phyloP scores from a whole-genome alignment of 257 asterid genomes.

The Anisodus tanguticus region DNA sequence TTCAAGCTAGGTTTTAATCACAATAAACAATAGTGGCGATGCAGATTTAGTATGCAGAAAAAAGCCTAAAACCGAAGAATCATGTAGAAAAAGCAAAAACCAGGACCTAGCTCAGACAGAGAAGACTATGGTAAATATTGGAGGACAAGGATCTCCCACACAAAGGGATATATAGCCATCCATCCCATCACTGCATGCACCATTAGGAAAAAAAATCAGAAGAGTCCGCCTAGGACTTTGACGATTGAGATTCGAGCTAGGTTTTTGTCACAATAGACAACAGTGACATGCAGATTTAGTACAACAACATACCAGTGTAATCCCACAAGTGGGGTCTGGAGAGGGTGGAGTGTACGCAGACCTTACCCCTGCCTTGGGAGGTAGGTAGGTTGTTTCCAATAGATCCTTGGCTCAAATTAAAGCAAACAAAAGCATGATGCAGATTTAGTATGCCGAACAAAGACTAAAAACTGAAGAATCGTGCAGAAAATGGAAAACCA shows the following conservation, averaged over 20 bases:
- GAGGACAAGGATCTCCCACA: conserved; percentile 93
- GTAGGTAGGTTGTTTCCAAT: too few relatives aligned
- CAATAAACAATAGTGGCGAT: not conserved
- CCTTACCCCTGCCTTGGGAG: too few relatives aligned
- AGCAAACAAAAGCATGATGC: not conserved
- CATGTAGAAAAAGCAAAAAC: not conserved
- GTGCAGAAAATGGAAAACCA: not conserved
- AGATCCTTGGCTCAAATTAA: too few relatives aligned
- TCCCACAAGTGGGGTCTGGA: too few relatives aligned
- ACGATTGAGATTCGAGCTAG: conserved; percentile 18
- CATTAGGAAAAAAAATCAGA: conserved; percentile 44
- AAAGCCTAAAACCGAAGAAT: not conserved
- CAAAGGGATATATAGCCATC: conserved; percentile 91
- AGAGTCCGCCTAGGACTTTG: conserved; percentile 32
- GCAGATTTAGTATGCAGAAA: not conserved
- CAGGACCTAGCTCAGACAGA: not conserved
- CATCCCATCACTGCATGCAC: conserved; percentile 94
- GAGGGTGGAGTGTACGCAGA: too few relatives aligned
- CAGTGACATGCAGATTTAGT: not conserved
- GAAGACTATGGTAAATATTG: conserved; percentile 52
- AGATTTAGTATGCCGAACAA: not conserved
- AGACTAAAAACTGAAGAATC: not conserved
- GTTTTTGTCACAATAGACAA: not conserved
- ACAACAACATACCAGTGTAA: too few relatives aligned
- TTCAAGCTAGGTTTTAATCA: not conserved